Percentiles rank a stretch among this genome's conserved stretches.
Conservation (phyloP, 306 rosid genomes). For the Medicago ruthenica region DNA sequence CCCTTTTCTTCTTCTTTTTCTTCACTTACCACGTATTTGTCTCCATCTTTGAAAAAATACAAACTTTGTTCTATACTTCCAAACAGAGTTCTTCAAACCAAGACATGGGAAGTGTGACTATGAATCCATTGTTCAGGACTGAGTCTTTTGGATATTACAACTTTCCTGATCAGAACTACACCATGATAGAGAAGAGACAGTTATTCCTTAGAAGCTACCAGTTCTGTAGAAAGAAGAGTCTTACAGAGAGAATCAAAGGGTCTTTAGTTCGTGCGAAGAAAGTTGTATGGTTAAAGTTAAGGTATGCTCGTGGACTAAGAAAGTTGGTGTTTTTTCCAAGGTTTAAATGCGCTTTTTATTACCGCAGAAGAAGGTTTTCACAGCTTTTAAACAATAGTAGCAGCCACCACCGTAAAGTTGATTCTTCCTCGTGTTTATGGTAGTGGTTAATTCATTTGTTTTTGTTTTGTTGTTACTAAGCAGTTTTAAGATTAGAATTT, state of each 20-base stretch:
- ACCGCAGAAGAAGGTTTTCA: conserved; percentile 66
- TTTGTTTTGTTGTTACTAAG: not conserved
- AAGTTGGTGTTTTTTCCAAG: conserved; percentile 52
- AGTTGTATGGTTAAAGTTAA: conserved; percentile 63
- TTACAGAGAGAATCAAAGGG: conserved; percentile 69
- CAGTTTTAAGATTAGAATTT: not conserved
- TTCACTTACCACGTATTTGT: no score
- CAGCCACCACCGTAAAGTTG: conserved; percentile 32
- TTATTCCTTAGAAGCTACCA: conserved; percentile 86
- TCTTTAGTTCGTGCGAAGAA: conserved; percentile 63
- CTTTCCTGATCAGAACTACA: conserved; percentile 50
- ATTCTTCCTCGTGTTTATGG: conserved; percentile 48
- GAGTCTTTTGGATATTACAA: conserved; percentile 52
- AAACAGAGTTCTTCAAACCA: not conserved
- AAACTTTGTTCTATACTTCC: no score
- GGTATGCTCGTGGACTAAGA: conserved; percentile 53
- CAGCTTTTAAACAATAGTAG: conserved; percentile 42
- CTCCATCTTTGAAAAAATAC: not conserved
- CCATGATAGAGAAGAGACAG: conserved; percentile 79
- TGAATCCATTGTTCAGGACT: conserved; percentile 55
- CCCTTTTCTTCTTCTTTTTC: conserved; percentile 4
- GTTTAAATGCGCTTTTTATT: conserved; percentile 58
- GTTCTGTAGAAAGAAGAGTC: conserved; percentile 68
- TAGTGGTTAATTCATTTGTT: conserved; percentile 12
- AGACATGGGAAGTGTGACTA: conserved; percentile 32